Evolutionary conservation across 768 basidiomycete genomes (phyloP), one percentile per base, ranked within the genome.

Genomic region (Hortiboletus campestris): DNA sequence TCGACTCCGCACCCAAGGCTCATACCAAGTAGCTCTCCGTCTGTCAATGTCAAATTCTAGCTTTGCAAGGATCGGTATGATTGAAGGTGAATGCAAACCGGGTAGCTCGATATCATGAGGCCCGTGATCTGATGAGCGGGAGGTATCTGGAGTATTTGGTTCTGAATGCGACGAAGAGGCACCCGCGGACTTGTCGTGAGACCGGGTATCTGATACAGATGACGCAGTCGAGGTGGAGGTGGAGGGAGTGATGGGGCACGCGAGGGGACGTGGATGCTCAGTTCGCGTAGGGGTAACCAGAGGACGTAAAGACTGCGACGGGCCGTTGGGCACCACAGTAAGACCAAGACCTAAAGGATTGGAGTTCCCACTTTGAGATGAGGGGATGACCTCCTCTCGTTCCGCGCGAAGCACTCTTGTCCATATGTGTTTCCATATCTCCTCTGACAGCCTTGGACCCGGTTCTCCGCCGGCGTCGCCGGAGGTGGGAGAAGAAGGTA

Each of bases 31-130:
- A 2, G 93, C 94, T 59, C 79, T 86, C 49, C 82, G 76, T 38
- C 78, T 77, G 71, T 97, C 95, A 62, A 98, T 87, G 68, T 97
- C 93, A 63, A 98, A 97, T 69, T 98, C 94, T 13, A 98, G 84
- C 71, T 95, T 95, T 46, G 94, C 95, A 29, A 98, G 80, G 53
- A 97, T 86, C 6, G 89, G 90, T 50, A 92, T 84, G 22, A 91
- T 72, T 25, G 86, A 81, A 45, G 81, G 70, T 7, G 85, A 84
- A 53, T 71, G 69, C 39, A 90, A 76, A 8, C 88, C 89, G 6
- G 88, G 85, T 11, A 91, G 78, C 50, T 85, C 79, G 53, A 89
- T 74, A 22, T 80, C 79, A 46, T 78, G 75, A 16, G 76, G 77
- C 4, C 72, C 78, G 10, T 69, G 56, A 52, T 70, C 69, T 53